phyloP scores from a whole-genome alignment of 1,284 basidiomycete species.

The Leccinum fallax region DNA sequence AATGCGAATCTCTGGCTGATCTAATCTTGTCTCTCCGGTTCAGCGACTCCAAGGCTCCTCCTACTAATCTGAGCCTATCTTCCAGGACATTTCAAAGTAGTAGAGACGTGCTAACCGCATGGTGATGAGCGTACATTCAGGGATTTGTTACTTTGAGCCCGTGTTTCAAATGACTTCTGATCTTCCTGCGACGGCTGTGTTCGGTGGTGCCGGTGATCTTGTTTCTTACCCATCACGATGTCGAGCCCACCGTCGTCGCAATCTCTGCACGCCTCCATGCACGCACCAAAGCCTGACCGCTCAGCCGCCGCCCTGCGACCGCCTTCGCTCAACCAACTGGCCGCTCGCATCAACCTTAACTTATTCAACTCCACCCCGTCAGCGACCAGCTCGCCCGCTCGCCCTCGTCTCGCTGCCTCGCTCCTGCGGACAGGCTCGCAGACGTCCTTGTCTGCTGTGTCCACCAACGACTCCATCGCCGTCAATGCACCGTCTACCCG shows the following conservation, averaged over 20 bases:
- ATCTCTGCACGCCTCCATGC: constrained; percentile 36
- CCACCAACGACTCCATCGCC: constrained; percentile 60
- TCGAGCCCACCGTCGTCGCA: constrained; percentile 35
- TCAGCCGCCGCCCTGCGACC: constrained; percentile 43
- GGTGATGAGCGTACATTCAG: neutral
- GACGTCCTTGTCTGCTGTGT: constrained; percentile 53
- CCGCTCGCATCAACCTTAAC: constrained; percentile 66
- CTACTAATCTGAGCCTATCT: neutral
- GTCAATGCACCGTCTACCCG: constrained; percentile 67
- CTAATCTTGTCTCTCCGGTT: neutral
- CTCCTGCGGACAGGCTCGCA: constrained; percentile 67
- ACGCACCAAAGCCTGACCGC: constrained; percentile 45
- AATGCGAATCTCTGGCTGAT: neutral
- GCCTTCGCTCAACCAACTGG: constrained; percentile 79
- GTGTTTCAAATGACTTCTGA: neutral
- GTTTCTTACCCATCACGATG: constrained; percentile 26
- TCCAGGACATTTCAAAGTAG: neutral
- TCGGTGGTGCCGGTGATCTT: constrained; percentile 7
- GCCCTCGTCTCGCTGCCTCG: constrained; percentile 74
- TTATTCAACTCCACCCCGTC: constrained; percentile 34
- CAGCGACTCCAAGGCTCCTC: neutral
- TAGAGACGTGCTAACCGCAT: neutral
- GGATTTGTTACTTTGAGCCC: neutral
- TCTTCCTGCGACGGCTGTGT: neutral
- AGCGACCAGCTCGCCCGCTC: constrained; percentile 41